These are phyloP conservation scores for Phyllosticta citrichinensis DNA, from an alignment of 2,329 filamentous ascomycete species.

Conservation along the genomic window DNA sequence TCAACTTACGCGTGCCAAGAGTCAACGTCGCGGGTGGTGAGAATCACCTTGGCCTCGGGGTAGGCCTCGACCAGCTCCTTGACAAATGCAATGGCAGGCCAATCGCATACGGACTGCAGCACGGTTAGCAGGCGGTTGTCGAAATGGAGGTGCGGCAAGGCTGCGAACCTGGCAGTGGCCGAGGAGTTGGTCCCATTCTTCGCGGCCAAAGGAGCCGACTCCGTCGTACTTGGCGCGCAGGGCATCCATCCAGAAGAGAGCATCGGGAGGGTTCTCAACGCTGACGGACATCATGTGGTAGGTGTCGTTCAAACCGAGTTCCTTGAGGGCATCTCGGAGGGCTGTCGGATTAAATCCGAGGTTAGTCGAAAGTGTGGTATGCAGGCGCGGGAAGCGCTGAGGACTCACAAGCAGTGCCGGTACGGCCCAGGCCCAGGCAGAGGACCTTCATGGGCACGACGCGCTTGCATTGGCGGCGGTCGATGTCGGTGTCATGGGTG, in stretches of 20 bases:
- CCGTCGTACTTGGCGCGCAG: conserved; percentile 53
- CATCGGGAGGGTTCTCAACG: conserved; percentile 58
- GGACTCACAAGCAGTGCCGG: conserved; percentile 57
- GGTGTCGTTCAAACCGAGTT: conserved; percentile 16
- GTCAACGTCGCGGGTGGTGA: conserved; percentile 21
- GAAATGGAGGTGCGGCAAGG: neutral
- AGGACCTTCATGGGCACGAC: conserved; percentile 64
- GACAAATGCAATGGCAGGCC: conserved; percentile 21
- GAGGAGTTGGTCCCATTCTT: conserved; percentile 39
- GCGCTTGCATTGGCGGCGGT: conserved; percentile 54
- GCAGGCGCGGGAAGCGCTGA: conserved; percentile 17
- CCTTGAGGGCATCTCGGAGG: conserved; percentile 37
- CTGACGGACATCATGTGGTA: conserved; percentile 55
- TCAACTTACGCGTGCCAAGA: conserved; percentile 21
- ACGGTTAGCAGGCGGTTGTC: neutral
- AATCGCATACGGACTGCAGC: conserved; percentile 16
- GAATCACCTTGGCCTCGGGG: conserved; percentile 24
- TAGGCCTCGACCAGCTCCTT: conserved; percentile 22
- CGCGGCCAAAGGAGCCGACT: conserved; percentile 35
- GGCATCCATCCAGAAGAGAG: conserved; percentile 61
- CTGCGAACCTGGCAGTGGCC: conserved; percentile 28
- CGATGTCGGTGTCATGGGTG: conserved; percentile 57
- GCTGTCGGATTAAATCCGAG: conserved; percentile 28
- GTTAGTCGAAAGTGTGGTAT: conserved; percentile 17
- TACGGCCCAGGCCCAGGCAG: conserved; percentile 58